Percentiles rank a stretch among this genome's conserved stretches.
Evolutionary conservation across 306 rosid genomes (phyloP).

Genomic region (Canavalia gladiata): DNA sequence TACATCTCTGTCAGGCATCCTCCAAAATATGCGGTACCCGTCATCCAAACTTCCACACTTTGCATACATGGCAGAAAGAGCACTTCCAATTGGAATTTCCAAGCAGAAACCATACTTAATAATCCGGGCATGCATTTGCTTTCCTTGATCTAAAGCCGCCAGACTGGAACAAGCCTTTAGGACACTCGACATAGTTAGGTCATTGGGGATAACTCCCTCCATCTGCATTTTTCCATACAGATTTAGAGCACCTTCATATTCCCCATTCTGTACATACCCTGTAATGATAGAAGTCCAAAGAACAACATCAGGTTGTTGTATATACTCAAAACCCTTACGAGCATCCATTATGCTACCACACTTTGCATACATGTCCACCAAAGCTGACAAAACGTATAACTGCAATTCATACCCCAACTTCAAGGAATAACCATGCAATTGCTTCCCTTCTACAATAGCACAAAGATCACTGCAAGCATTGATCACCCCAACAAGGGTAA

Average conservation of each 20-base stretch:
- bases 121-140: constrained; percentile 74
- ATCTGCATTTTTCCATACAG: constrained; percentile 78
- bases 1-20: constrained; percentile 74
- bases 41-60: constrained; percentile 85
- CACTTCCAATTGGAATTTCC: constrained; percentile 85
- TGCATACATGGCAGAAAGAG: constrained; percentile 89
- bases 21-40: constrained; percentile 68
- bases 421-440: constrained; percentile 72
- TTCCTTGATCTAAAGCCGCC: constrained; percentile 90
- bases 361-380: constrained; percentile 93
- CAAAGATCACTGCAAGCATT: constrained; percentile 79
- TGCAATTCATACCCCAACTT: constrained; percentile 82
- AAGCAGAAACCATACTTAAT: constrained; percentile 75
- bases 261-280: constrained; percentile 80
- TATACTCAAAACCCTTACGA: constrained; percentile 70
- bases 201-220: constrained; percentile 73
- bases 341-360: constrained; percentile 73
- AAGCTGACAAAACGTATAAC: constrained; percentile 72
- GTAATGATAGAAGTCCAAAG: constrained; percentile 92
- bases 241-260: constrained; percentile 74
- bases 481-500: constrained; percentile 78
- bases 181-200: constrained; percentile 81
- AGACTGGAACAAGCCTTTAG: constrained; percentile 83
- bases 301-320: constrained; percentile 78
- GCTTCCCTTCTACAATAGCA: constrained; percentile 74